Percentiles rank a stretch among this genome's conserved stretches.
Evolutionary conservation across 2,329 filamentous ascomycete genomes (phyloP).

Genomic region (Ophiostoma sp.): DNA sequence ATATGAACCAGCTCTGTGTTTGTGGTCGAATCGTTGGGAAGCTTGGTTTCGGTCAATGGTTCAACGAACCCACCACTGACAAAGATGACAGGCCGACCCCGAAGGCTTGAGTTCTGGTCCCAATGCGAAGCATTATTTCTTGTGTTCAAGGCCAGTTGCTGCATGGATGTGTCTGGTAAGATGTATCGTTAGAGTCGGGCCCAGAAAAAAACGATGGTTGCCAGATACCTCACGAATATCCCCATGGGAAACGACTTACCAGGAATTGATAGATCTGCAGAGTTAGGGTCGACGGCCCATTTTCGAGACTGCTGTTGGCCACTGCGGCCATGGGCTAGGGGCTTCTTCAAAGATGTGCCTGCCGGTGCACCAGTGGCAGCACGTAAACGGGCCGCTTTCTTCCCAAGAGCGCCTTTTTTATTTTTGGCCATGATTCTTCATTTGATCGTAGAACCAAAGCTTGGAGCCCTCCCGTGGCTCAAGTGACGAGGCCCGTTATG

Average conservation of each 20-base stretch:
- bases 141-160: slow-evolving; percentile 54
- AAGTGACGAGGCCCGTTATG: background rate
- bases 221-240: no score
- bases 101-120: slow-evolving; percentile 45
- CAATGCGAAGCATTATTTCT: slow-evolving; percentile 47
- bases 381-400: slow-evolving; percentile 22
- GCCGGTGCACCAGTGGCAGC: background rate
- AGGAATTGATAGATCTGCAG: background rate
- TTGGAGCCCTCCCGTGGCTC: background rate
- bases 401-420: slow-evolving; percentile 29
- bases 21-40: background rate
- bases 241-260: background rate
- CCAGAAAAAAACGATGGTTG: background rate
- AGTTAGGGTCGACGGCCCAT: background rate
- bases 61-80: slow-evolving; percentile 55
- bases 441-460: background rate
- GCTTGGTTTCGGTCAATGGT: slow-evolving; percentile 42
- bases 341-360: background rate
- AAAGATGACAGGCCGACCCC: slow-evolving; percentile 53
- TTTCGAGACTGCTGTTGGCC: background rate
- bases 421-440: slow-evolving; percentile 30
- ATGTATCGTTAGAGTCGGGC: background rate
- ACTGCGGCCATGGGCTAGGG: background rate
- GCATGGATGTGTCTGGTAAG: slow-evolving; percentile 42
- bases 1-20: no score